Evolutionary conservation across 2,329 filamentous ascomycete genomes (phyloP).

Genomic region (Fusarium sp.): DNA sequence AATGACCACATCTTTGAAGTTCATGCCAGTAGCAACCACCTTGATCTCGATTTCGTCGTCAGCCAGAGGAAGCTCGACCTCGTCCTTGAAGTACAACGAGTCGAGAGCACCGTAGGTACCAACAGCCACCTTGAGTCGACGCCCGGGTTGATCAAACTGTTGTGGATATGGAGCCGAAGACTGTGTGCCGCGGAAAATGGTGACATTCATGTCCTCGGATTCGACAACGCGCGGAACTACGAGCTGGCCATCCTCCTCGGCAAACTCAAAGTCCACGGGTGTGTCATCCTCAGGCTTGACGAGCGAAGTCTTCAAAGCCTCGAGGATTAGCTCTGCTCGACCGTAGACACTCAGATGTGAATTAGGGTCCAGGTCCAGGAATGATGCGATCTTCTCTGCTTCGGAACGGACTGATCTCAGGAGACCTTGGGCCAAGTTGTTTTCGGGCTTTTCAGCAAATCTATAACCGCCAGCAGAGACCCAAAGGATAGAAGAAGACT

Average conservation of each 20-base stretch:
- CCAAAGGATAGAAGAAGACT: conserved; percentile 58
- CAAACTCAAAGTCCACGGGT: conserved; percentile 44
- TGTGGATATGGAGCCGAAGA: conserved; percentile 48
- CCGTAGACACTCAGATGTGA: conserved; percentile 50
- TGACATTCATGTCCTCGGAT: conserved; percentile 45
- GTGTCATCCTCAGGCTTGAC: not conserved
- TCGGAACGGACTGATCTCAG: conserved; percentile 64
- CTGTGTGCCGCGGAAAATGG: conserved; percentile 48
- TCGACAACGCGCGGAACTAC: conserved; percentile 50
- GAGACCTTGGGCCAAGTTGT: conserved; percentile 63
- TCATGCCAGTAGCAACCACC: conserved; percentile 62
- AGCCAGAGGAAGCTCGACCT: conserved; percentile 47
- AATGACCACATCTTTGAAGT: conserved; percentile 63
- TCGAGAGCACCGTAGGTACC: conserved; percentile 57
- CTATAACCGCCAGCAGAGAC: conserved; percentile 58
- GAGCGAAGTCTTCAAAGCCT: conserved; percentile 24
- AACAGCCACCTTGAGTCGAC: conserved; percentile 57
- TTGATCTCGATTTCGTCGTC: conserved; percentile 60
- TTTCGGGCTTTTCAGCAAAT: conserved; percentile 54
- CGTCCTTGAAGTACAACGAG: conserved; percentile 59
- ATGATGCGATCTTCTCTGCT: conserved; percentile 60
- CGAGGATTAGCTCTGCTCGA: conserved; percentile 53
- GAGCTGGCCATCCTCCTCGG: conserved; percentile 47
- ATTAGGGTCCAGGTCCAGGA: conserved; percentile 61
- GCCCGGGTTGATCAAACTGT: conserved; percentile 57